These are phyloP conservation scores for Fomitopsis betulina DNA, from an alignment of 1,284 basidiomycete species.

Conservation along the genomic window DNA sequence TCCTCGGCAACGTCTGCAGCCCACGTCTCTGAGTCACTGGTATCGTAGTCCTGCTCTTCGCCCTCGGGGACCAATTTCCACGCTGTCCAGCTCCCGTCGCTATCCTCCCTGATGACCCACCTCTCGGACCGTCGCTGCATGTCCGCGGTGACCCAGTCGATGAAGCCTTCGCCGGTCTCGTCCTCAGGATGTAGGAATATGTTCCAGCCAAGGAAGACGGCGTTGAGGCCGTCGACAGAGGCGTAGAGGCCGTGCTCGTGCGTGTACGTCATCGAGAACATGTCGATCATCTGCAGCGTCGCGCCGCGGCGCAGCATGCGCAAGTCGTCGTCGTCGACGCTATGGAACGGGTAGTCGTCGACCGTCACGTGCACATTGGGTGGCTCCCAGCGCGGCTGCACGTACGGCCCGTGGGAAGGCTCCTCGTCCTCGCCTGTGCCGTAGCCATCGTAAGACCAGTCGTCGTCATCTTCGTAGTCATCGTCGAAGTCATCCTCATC, in stretches of 20 bases:
- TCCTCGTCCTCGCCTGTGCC: conserved; percentile 31
- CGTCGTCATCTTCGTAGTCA: conserved; percentile 29
- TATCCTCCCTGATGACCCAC: conserved; percentile 41
- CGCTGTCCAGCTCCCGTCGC: conserved; percentile 39
- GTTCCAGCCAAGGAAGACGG: conserved; percentile 64
- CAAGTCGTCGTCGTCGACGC: conserved; percentile 32
- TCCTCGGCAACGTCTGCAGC: conserved; percentile 19
- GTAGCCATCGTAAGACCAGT: conserved; percentile 31
- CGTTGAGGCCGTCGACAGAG: conserved; percentile 35
- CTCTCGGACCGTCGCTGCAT: conserved; percentile 43
- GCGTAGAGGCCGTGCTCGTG: conserved; percentile 45
- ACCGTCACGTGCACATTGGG: conserved; percentile 37
- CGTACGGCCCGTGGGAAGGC: conserved; percentile 33
- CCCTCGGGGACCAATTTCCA: conserved; percentile 41
- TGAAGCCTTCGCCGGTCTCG: conserved; percentile 45
- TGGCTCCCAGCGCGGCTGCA: conserved; percentile 52
- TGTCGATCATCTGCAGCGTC: conserved; percentile 51
- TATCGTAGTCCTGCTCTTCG: conserved; percentile 36
- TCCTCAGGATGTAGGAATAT: conserved; percentile 45
- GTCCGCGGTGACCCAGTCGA: conserved; percentile 44
- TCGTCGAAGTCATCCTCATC: conserved; percentile 27
- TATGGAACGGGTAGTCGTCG: conserved; percentile 32
- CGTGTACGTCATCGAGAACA: conserved; percentile 49
- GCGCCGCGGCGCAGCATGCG: conserved; percentile 58
- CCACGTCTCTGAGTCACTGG: conserved; percentile 52